These are phyloP conservation scores for Prunus davidiana DNA, from an alignment of 306 rosid species.

Conservation along the genomic window DNA sequence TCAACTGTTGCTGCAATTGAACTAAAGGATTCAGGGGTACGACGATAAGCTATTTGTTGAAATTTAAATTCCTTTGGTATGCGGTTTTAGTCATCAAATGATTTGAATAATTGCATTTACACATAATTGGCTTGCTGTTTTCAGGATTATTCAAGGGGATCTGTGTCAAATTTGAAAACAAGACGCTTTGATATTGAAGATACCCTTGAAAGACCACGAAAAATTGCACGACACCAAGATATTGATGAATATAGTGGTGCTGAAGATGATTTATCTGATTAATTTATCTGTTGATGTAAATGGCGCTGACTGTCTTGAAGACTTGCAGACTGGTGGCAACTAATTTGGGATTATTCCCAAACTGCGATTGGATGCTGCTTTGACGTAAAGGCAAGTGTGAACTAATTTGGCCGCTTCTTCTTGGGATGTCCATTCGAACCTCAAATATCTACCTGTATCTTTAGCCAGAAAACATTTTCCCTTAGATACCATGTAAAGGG, in stretches of 20 bases:
- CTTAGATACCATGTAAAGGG: slow-evolving; percentile 20
- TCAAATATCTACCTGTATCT: neutral
- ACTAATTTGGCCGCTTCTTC: slow-evolving; percentile 1
- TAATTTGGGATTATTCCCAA: slow-evolving; percentile 12
- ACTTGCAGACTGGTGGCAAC: slow-evolving; percentile 16
- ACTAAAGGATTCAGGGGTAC: slow-evolving; percentile 76
- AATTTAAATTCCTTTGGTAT: neutral
- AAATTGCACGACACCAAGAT: slow-evolving; percentile 52
- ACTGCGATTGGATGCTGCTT: slow-evolving; percentile 13
- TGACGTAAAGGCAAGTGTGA: slow-evolving; percentile 19
- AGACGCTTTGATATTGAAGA: slow-evolving; percentile 60
- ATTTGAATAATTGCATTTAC: neutral
- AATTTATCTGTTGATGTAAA: slow-evolving; percentile 29
- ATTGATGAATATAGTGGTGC: slow-evolving; percentile 73
- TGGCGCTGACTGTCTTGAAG: slow-evolving; percentile 23
- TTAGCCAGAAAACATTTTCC: slow-evolving; percentile 29
- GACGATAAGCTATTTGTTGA: slow-evolving; percentile 16
- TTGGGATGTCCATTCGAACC: slow-evolving; percentile 25
- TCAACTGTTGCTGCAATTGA: slow-evolving; percentile 71
- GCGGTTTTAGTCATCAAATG: neutral
- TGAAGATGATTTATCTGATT: slow-evolving; percentile 88
- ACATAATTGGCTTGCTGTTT: slow-evolving; percentile 19
- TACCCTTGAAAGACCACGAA: slow-evolving; percentile 55
- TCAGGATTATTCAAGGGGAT: slow-evolving; percentile 64
- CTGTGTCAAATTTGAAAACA: slow-evolving; percentile 41